phyloP scores from a whole-genome alignment of 495 filamentous ascomycete species.

The Penicillium ucsense region DNA sequence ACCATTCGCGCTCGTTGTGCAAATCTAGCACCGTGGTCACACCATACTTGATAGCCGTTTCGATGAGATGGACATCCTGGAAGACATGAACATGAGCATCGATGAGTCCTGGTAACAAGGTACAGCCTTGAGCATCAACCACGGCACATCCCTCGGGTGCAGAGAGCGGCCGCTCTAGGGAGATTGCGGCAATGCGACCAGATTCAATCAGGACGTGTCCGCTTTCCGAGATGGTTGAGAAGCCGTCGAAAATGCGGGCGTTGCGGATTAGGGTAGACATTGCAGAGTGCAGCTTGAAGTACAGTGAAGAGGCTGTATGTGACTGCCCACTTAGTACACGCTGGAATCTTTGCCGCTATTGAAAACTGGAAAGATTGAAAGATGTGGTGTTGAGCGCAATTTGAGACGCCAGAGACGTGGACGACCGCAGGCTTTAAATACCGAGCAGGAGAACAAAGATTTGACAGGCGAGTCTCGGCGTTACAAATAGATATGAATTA shows the following conservation, averaged over 20 bases:
- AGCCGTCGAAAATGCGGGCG: constrained; percentile 5
- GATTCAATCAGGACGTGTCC: constrained; percentile 5
- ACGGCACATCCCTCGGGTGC: neutral
- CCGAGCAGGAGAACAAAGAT: no score
- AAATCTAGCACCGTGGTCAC: constrained; percentile 6
- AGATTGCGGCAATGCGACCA: constrained; percentile 2
- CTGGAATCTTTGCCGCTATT: no score
- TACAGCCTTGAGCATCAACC: constrained; percentile 3
- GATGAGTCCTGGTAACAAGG: constrained; percentile 6
- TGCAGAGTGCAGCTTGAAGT: neutral
- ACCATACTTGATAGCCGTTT: constrained; percentile 3
- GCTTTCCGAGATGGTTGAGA: constrained; percentile 2
- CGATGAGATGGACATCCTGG: constrained; percentile 3
- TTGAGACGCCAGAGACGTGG: no score
- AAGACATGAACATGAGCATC: constrained; percentile 8
- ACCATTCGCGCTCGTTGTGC: constrained; percentile 8
- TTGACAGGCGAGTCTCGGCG: no score
- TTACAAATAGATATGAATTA: no score
- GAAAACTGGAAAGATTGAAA: no score
- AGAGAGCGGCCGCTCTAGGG: neutral
- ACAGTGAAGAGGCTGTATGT: no score
- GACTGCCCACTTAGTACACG: no score
- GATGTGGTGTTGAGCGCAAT: no score
- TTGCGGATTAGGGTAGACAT: constrained; percentile 5
- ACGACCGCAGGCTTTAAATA: no score